Percentiles rank a stretch among this genome's conserved stretches.
phyloP scores from a whole-genome alignment of 208 protist species.

The Wallacemonas sp. region DNA sequence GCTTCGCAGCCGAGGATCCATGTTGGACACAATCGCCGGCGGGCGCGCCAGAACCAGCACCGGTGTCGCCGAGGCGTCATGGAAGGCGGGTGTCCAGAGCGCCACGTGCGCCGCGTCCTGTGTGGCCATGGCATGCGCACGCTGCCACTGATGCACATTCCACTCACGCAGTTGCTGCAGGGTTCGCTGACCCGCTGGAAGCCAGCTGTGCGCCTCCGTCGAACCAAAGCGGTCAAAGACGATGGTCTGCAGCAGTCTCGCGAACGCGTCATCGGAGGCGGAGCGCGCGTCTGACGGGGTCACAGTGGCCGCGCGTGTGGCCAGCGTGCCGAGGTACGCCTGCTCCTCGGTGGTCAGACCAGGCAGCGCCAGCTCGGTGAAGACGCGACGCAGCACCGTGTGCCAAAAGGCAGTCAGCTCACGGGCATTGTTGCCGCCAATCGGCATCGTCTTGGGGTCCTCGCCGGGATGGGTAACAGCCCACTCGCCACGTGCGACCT shows the following conservation, averaged over 20 bases:
- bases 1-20: conserved; percentile 28
- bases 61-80: background rate
- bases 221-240: conserved; percentile 42
- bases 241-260: conserved; percentile 25
- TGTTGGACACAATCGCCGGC: conserved; percentile 58
- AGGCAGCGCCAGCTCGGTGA: background rate
- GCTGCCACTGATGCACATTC: conserved; percentile 22
- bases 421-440: conserved; percentile 42
- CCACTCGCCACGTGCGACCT: conserved; percentile 22
- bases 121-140: background rate
- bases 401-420: conserved; percentile 43
- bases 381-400: conserved; percentile 33
- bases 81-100: background rate
- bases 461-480: conserved; percentile 12
- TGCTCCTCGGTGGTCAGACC: background rate
- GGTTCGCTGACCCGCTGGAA: conserved; percentile 44
- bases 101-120: background rate
- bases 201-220: conserved; percentile 50
- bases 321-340: background rate
- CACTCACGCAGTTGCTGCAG: conserved; percentile 42
- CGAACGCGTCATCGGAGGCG: background rate
- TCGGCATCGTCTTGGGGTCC: conserved; percentile 57
- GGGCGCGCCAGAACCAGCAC: conserved; percentile 28
- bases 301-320: background rate
- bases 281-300: background rate